Conservation (phyloP, 148 eudicot species). For the Rhododendron griersonianum region DNA sequence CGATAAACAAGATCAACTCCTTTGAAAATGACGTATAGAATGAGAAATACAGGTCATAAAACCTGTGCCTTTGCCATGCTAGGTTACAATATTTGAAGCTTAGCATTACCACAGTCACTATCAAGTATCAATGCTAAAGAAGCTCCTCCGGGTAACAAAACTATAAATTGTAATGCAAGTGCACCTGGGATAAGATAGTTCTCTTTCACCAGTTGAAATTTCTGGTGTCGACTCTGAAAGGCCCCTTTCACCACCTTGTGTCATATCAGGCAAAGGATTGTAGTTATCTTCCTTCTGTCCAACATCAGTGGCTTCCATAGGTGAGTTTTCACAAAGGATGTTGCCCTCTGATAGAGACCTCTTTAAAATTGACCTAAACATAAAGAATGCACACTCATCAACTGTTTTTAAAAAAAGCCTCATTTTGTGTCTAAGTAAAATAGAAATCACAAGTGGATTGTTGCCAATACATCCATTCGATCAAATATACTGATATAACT, state of each 20-base stretch:
- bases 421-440: not conserved
- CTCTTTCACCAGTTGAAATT: constrained; percentile 44
- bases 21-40: not conserved
- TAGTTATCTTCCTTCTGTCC: constrained; percentile 28
- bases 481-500: not conserved
- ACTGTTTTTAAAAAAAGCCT: not conserved
- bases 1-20: not conserved
- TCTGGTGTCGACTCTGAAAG: constrained; percentile 50
- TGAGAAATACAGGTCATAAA: not conserved
- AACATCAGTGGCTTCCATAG: constrained; percentile 42
- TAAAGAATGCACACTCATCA: not conserved
- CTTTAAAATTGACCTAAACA: constrained; percentile 59
- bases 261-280: constrained; percentile 30
- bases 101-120: not conserved
- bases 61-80: not conserved
- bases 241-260: constrained; percentile 30
- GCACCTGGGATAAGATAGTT: constrained; percentile 62
- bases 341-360: constrained; percentile 92
- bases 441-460: not conserved
- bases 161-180: constrained; percentile 3
- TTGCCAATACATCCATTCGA: not conserved
- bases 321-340: constrained; percentile 52
- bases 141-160: not conserved
- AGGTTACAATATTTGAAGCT: not conserved
- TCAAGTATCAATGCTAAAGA: not conserved